A percentile compares a stretch with the other conserved stretches of the same genome.
Evolutionary conservation across 352 stramenopile species (phyloP).

Genomic region (Thalassiosira exigua): DNA sequence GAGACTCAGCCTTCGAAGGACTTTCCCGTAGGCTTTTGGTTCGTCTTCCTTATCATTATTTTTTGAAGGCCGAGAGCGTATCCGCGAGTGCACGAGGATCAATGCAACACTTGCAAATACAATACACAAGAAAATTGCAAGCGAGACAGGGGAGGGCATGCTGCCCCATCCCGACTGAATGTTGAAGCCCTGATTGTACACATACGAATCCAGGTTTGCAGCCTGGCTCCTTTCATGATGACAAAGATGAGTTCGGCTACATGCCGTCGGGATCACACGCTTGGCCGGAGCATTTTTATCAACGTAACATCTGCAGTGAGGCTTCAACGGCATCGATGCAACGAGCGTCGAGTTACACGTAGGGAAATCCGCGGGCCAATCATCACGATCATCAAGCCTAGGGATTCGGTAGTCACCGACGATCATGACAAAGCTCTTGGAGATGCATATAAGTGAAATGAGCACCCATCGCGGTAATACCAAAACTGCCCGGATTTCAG

Average conservation of each 20-base stretch:
- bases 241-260: constrained; percentile 31
- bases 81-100: too few relatives aligned
- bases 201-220: constrained; percentile 26
- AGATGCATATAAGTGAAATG: too few relatives aligned
- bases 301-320: constrained; percentile 26
- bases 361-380: constrained; percentile 24
- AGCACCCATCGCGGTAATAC: too few relatives aligned
- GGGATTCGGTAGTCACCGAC: constrained; percentile 32
- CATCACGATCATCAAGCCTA: not conserved
- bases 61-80: too few relatives aligned
- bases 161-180: constrained; percentile 18
- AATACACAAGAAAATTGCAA: too few relatives aligned
- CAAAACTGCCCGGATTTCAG: too few relatives aligned
- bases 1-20: not conserved
- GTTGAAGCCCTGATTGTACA: constrained; percentile 16
- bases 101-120: too few relatives aligned
- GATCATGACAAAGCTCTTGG: constrained; percentile 26
- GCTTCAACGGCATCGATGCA: constrained; percentile 1
- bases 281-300: constrained; percentile 21
- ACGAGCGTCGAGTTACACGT: constrained; percentile 16
- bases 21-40: not conserved
- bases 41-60: too few relatives aligned
- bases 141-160: too few relatives aligned
- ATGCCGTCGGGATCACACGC: constrained; percentile 4
- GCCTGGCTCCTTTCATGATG: constrained; percentile 11